phyloP scores from a whole-genome alignment of 2,329 filamentous ascomycete species.

The Nannizziopsis arthrosporioides region DNA sequence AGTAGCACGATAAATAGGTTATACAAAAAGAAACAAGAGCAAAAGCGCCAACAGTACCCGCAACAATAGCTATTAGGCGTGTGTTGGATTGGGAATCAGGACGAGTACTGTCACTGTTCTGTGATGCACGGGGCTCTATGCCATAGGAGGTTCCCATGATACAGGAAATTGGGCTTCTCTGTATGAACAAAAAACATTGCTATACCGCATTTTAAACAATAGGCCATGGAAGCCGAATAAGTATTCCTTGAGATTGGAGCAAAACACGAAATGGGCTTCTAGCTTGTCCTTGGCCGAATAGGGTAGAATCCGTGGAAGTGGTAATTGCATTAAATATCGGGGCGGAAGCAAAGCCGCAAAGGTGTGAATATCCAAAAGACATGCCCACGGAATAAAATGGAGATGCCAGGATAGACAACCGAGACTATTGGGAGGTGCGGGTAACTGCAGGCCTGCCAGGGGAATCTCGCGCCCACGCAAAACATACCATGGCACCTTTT shows the following conservation, averaged over 20 bases:
- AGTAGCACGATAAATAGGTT: constrained; percentile 15
- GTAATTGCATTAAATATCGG: background rate
- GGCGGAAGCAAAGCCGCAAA: background rate
- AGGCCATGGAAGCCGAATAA: too few relatives aligned
- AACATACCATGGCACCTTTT: too few relatives aligned
- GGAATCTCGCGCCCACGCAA: too few relatives aligned
- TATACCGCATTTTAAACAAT: too few relatives aligned
- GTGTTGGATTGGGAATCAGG: constrained; percentile 10
- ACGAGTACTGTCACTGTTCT: background rate
- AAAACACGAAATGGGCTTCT: too few relatives aligned
- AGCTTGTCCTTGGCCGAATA: background rate
- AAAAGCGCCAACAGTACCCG: constrained; percentile 21
- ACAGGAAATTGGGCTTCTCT: background rate
- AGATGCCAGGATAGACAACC: background rate
- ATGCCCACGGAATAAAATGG: background rate
- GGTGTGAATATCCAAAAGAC: background rate
- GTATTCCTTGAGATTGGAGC: too few relatives aligned
- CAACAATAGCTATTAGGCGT: constrained; percentile 20
- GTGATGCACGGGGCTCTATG: background rate
- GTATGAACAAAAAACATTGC: too few relatives aligned
- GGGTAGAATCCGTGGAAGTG: background rate
- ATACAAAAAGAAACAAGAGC: constrained; percentile 21
- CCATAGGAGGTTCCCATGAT: background rate
- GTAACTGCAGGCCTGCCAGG: background rate
- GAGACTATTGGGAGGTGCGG: background rate